Evolutionary conservation across 106 monocot genomes (phyloP), one percentile per base, ranked within the genome.

Genomic region (Acorus gramineus): DNA sequence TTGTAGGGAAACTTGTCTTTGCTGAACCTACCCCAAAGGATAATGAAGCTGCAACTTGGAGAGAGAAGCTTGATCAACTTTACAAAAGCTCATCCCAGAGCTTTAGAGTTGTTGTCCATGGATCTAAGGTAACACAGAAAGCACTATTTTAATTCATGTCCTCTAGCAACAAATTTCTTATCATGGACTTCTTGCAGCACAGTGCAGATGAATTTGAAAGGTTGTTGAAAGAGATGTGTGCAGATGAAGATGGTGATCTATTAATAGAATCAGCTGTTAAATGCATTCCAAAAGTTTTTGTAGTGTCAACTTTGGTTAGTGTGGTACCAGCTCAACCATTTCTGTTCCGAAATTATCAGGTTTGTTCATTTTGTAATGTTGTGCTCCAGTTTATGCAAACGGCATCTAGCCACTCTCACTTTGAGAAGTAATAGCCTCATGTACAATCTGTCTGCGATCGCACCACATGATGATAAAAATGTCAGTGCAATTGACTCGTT

Each of bases 21-120:
- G 67, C 88, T 72, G 96, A 98, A 64, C 82, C 96, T 61, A 53
- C 62, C 50, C 83, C 92, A 53, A 98, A 98, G 68, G 96, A 96
- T 8, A 85, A 86, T 74, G 94, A 95, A 76, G 91, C 96, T 63
- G 87, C 88, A 51, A 83, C 79, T 52, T 98, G 96, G 96, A 84
- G 80, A 64, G 96, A 91, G 81, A 91, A 91, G 62, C 80, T 98
- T 49, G 96, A 98, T 73, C 96, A 88, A 67, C 83, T 98, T 52
- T 98, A 84, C 61, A 98, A 98, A 79, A 98, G 96, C 67, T 98
- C 96, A 66, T 98, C 96, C 52, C 96, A 98, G 73, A 98, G 85
- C 64, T 92, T 98, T 73, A 75, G 96, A 73, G 92, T 98, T 49
- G 91, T 98, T 73, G 96, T 98, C 47, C 96, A 98, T 77, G 96